These are phyloP conservation scores for Mycena chlorophos DNA, from an alignment of 768 basidiomycete species.

Conservation along the genomic window DNA sequence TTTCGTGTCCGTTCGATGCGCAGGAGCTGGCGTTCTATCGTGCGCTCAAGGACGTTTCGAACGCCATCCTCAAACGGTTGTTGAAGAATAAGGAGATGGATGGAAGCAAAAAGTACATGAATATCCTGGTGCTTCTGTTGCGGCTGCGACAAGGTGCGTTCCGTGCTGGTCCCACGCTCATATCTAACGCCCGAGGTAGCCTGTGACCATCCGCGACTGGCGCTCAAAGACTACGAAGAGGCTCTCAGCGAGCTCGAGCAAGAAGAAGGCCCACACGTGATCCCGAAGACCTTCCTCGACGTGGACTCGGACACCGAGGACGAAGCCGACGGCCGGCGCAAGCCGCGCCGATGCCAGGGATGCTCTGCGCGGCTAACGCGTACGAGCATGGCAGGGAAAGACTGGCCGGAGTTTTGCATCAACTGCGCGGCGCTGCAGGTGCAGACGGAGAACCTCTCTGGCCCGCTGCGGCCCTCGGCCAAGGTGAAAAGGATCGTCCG, in stretches of 20 bases:
- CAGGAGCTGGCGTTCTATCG: slow-evolving; percentile 81
- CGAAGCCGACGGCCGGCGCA: slow-evolving; percentile 66
- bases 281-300: slow-evolving; percentile 41
- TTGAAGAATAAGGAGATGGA: slow-evolving; percentile 43
- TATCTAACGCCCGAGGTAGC: slow-evolving; percentile 44
- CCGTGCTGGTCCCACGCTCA: not conserved
- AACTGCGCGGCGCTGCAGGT: slow-evolving; percentile 58
- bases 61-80: slow-evolving; percentile 63
- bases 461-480: slow-evolving; percentile 74
- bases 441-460: slow-evolving; percentile 46
- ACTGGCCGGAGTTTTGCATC: slow-evolving; percentile 47
- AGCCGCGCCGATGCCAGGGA: slow-evolving; percentile 2
- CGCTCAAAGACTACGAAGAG: slow-evolving; percentile 67
- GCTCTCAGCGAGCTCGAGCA: slow-evolving; percentile 78
- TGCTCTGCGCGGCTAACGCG: slow-evolving; percentile 31
- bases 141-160: slow-evolving; percentile 83
- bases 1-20: slow-evolving; percentile 75
- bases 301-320: slow-evolving; percentile 65
- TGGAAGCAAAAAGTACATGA: slow-evolving; percentile 58
- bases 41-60: slow-evolving; percentile 66
- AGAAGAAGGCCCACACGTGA: slow-evolving; percentile 39
- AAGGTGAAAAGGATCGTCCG: slow-evolving; percentile 83
- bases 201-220: slow-evolving; percentile 85
- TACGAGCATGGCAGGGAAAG: slow-evolving; percentile 38
- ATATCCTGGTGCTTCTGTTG: slow-evolving; percentile 68